Percentiles rank a stretch among this genome's conserved stretches.
Conservation (phyloP, 2,329 filamentous ascomycete genomes). For the Chrysosporium keratinophilum region DNA sequence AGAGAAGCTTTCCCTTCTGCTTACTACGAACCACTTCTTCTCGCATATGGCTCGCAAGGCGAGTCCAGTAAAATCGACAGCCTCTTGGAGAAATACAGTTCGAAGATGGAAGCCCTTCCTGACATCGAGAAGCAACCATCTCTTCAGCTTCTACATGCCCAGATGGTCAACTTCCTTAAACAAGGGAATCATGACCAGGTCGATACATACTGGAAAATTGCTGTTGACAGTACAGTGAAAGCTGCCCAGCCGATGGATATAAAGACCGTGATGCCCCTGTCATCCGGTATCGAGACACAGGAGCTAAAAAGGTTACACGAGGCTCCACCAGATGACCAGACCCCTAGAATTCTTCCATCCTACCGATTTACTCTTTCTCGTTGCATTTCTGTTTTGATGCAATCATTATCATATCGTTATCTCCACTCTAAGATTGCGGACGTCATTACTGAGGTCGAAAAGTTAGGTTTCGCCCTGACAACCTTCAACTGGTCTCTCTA, state of each 20-base stretch:
- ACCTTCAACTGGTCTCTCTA: slow-evolving; percentile 72
- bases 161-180: slow-evolving; percentile 56
- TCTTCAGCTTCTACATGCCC: slow-evolving; percentile 47
- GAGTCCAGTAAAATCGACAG: slow-evolving; percentile 43
- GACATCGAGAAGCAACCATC: slow-evolving; percentile 29
- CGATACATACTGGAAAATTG: slow-evolving; percentile 55
- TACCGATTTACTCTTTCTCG: slow-evolving; percentile 42
- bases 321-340: not conserved
- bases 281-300: not conserved
- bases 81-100: slow-evolving; percentile 46
- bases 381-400: slow-evolving; percentile 44
- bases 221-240: slow-evolving; percentile 45
- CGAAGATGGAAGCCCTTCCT: slow-evolving; percentile 13
- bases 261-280: not conserved
- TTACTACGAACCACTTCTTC: slow-evolving; percentile 48
- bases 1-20: slow-evolving; percentile 39
- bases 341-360: slow-evolving; percentile 25
- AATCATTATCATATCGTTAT: slow-evolving; percentile 44
- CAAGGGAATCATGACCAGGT: slow-evolving; percentile 51
- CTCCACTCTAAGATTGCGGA: slow-evolving; percentile 43
- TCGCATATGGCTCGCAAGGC: slow-evolving; percentile 42
- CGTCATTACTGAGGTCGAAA: slow-evolving; percentile 47
- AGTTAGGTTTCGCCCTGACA: slow-evolving; percentile 62
- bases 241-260: slow-evolving; percentile 26
- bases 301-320: not conserved